Evolutionary conservation across 805 yeast species (phyloP).

Genomic region (Cyberlindnera petersonii): DNA sequence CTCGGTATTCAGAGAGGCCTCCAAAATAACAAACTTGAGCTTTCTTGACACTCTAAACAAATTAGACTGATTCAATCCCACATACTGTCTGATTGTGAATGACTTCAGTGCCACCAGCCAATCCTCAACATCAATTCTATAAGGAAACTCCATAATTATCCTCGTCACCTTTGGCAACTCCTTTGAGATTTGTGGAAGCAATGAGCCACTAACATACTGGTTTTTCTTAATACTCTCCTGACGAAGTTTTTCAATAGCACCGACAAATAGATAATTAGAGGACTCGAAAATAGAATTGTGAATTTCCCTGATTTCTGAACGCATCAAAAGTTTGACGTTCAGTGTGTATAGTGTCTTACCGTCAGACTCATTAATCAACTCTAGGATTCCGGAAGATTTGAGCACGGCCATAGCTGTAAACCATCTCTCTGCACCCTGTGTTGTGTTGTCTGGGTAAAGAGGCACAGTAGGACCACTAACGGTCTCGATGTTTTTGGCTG

Average conservation of each 20-base stretch:
- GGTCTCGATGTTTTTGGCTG: slow-evolving; percentile 15
- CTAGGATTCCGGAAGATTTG: slow-evolving; percentile 57
- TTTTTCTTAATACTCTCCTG: slow-evolving; percentile 19
- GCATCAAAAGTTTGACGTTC: slow-evolving; percentile 46
- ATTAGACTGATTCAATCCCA: slow-evolving; percentile 30
- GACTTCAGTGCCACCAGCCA: slow-evolving; percentile 70
- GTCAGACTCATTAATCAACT: slow-evolving; percentile 59
- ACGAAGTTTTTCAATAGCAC: slow-evolving; percentile 52
- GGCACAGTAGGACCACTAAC: slow-evolving; percentile 19
- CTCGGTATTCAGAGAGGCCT: slow-evolving; percentile 44
- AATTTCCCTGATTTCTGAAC: slow-evolving; percentile 60
- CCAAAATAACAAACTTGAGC: slow-evolving; percentile 55
- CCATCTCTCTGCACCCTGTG: slow-evolving; percentile 50
- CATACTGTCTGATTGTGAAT: slow-evolving; percentile 55
- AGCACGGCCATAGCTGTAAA: slow-evolving; percentile 68
- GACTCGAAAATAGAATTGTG: slow-evolving; percentile 61
- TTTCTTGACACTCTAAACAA: slow-evolving; percentile 49
- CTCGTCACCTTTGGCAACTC: slow-evolving; percentile 30
- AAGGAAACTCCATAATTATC: slow-evolving; percentile 57
- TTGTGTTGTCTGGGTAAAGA: slow-evolving; percentile 29
- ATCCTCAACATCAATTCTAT: slow-evolving; percentile 68
- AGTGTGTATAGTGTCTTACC: slow-evolving; percentile 58
- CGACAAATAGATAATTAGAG: slow-evolving; percentile 56
- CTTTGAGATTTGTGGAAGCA: slow-evolving; percentile 28
- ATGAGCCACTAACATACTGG: slow-evolving; percentile 6